Conservation (phyloP, 2,329 filamentous ascomycete species). For the Helicocarpus griseus region DNA sequence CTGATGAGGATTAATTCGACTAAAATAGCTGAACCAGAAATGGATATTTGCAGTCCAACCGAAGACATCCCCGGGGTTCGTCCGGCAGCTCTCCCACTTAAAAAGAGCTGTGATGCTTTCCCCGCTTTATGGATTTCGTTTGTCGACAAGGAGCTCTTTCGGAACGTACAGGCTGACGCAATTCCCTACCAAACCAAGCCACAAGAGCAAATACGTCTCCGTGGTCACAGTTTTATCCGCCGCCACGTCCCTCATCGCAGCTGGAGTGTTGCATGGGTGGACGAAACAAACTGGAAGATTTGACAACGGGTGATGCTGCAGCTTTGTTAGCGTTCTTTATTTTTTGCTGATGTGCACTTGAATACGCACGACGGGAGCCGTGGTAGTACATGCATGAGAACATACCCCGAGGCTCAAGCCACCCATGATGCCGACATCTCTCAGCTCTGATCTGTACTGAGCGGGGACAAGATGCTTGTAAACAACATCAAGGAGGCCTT, state of each 20-base stretch:
- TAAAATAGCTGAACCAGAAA: background rate
- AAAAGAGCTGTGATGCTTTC: conserved; percentile 9
- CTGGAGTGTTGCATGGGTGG: conserved; percentile 82
- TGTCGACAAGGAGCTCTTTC: conserved; percentile 45
- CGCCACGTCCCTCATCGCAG: conserved; percentile 61
- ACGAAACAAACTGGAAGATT: conserved; percentile 77
- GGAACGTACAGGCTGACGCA: conserved; percentile 72
- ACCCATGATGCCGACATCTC: conserved; percentile 54
- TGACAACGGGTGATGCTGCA: conserved; percentile 70
- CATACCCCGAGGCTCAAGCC: conserved; percentile 66
- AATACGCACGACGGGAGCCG: conserved; percentile 8
- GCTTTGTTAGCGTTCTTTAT: conserved; percentile 21
- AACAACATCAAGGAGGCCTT: conserved; percentile 54
- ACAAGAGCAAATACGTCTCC: conserved; percentile 69
- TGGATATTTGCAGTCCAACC: background rate
- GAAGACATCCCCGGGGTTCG: background rate
- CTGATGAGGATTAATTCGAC: conserved; percentile 55
- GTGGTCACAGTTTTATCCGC: conserved; percentile 28
- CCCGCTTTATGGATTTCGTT: conserved; percentile 11
- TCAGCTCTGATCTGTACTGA: conserved; percentile 53
- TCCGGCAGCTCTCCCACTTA: background rate
- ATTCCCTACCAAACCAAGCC: conserved; percentile 79
- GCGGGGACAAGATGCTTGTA: conserved; percentile 62
- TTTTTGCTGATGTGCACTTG: conserved; percentile 17
- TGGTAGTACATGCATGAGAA: conserved; percentile 28